Evolutionary conservation across 805 yeast genomes (phyloP).

Genomic region (Scheffersomyces lignosus): DNA sequence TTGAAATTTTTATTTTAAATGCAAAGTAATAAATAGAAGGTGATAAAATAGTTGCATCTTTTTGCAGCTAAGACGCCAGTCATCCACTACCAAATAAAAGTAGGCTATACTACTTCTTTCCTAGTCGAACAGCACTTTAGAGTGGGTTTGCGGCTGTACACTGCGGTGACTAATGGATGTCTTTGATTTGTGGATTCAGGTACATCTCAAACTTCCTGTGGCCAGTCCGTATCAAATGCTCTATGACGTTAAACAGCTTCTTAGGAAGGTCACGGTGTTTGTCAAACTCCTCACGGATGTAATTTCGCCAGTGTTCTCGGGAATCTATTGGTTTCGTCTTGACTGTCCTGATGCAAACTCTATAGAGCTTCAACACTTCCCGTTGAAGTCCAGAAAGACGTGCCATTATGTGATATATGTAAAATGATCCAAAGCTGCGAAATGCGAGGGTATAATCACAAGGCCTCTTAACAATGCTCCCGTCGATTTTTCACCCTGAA

Average conservation of each 20-base stretch:
- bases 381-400: conserved; percentile 44
- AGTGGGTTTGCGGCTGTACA: too few relatives aligned
- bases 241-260: conserved; percentile 83
- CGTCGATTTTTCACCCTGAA: too few relatives aligned
- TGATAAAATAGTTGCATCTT: too few relatives aligned
- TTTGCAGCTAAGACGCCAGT: too few relatives aligned
- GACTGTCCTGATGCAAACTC: conserved; percentile 47
- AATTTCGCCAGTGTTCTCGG: conserved; percentile 43
- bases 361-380: conserved; percentile 51
- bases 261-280: conserved; percentile 59
- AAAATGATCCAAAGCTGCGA: not conserved
- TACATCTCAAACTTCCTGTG: conserved; percentile 69
- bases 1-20: too few relatives aligned
- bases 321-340: conserved; percentile 49
- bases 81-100: too few relatives aligned
- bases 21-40: too few relatives aligned
- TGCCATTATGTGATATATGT: conserved; percentile 21
- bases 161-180: conserved; percentile 54
- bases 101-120: too few relatives aligned
- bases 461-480: too few relatives aligned
- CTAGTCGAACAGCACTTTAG: too few relatives aligned
- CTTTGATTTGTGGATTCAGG: conserved; percentile 67
- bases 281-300: conserved; percentile 61
- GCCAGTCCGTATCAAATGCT: conserved; percentile 79
- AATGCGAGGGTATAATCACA: too few relatives aligned